Conservation (phyloP, 441 rosid genomes). For the Lepidium campestre region DNA sequence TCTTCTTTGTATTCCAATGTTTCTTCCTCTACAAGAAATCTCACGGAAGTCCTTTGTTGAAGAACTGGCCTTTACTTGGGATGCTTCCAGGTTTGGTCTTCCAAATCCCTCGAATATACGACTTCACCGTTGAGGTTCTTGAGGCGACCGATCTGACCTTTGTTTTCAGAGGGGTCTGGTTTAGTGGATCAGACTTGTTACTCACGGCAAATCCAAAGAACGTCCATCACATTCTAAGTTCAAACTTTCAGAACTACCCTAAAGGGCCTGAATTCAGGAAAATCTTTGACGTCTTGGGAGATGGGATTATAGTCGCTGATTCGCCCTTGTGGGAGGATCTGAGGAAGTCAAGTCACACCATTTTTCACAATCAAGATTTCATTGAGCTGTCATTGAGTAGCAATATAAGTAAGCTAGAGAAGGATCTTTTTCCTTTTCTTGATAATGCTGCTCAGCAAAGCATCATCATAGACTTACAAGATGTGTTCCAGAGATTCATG, state of each 20-base stretch:
- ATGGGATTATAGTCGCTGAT: constrained; percentile 37
- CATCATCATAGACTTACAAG: constrained; percentile 33
- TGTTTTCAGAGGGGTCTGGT: constrained; percentile 24
- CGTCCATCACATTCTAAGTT: constrained; percentile 25
- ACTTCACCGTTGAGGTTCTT: constrained; percentile 5
- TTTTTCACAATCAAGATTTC: constrained; percentile 27
- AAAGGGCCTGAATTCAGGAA: constrained; percentile 43
- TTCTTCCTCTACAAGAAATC: constrained; percentile 2
- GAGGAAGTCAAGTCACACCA: constrained; percentile 25
- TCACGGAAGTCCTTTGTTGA: constrained; percentile 13
- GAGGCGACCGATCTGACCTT: constrained; percentile 1
- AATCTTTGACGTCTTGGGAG: constrained; percentile 42
- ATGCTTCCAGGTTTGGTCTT: constrained; percentile 25
- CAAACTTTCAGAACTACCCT: constrained; percentile 32
- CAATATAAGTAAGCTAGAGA: constrained; percentile 18
- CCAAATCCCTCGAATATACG: constrained; percentile 18
- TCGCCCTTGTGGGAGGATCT: constrained; percentile 35
- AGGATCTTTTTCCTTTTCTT: constrained; percentile 28
- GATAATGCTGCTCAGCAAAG: constrained; percentile 17
- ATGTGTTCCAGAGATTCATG: constrained; percentile 35
- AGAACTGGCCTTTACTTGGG: constrained; percentile 27
- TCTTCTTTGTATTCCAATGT: constrained; percentile 1
- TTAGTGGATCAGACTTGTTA: constrained; percentile 16
- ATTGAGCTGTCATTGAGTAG: constrained; percentile 26
- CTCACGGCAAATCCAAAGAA: constrained; percentile 30